phyloP scores from a whole-genome alignment of 192 early-diverging fungal species.

The Linnemannia schmuckeri region DNA sequence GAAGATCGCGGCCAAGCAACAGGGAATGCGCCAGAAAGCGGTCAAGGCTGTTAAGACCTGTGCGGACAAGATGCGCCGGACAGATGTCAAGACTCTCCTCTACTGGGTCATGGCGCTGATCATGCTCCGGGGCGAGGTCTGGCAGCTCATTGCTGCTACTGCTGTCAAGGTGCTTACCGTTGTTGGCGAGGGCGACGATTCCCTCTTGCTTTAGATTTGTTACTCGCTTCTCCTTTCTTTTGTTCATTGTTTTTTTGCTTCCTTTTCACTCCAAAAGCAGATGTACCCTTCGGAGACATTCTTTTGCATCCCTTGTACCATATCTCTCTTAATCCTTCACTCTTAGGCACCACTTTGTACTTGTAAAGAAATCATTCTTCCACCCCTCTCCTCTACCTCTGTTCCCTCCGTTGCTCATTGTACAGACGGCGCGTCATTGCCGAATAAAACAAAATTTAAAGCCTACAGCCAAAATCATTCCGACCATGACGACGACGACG shows the following conservation, averaged over 20 bases:
- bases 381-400: neutral
- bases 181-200: constrained; percentile 39
- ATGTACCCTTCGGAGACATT: neutral
- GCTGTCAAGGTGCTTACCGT: constrained; percentile 54
- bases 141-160: constrained; percentile 51
- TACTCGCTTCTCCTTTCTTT: neutral
- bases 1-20: constrained; percentile 28
- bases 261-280: neutral
- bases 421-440: neutral
- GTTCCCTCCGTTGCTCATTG: neutral
- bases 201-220: constrained; percentile 27
- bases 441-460: neutral
- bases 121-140: constrained; percentile 51
- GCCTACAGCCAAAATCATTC: neutral
- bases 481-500: too few species aligned
- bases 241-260: neutral
- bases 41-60: constrained; percentile 49
- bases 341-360: neutral
- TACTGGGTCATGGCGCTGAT: constrained; percentile 57
- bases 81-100: constrained; percentile 53
- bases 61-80: constrained; percentile 46
- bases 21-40: constrained; percentile 33
- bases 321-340: neutral
- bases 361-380: neutral
- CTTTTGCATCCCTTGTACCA: neutral